Evolutionary conservation across 179 eudicot species (phyloP).

Genomic region (Vitellaria paradoxa): DNA sequence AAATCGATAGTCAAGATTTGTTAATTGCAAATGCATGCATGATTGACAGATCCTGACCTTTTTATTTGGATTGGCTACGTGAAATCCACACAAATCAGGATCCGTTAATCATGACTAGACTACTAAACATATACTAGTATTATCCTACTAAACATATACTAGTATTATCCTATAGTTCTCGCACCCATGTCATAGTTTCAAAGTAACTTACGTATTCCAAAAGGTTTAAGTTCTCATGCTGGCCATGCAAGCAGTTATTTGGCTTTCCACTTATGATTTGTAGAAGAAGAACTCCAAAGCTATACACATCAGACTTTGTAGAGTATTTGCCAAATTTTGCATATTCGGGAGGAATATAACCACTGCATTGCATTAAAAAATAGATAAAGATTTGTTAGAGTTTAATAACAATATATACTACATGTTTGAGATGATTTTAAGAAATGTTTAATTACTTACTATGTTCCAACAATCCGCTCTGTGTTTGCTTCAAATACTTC

Average conservation of each 20-base stretch:
- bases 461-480: conserved; percentile 22
- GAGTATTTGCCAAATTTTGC: conserved; percentile 25
- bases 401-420: not conserved
- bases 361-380: conserved; percentile 14
- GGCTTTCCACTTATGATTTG: conserved; percentile 28
- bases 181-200: too few species aligned
- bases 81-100: too few species aligned
- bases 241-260: conserved; percentile 9
- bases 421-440: not conserved
- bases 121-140: too few species aligned
- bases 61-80: too few species aligned
- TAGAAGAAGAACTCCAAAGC: conserved; percentile 26
- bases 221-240: conserved; percentile 14
- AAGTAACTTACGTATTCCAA: conserved; percentile 10
- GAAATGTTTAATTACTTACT: conserved; percentile 16
- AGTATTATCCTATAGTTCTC: too few species aligned
- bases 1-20: too few species aligned
- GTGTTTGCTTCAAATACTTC: conserved; percentile 24
- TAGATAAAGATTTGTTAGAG: not conserved
- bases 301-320: conserved; percentile 23
- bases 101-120: too few species aligned
- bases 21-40: too few species aligned
- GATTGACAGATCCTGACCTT: too few species aligned
- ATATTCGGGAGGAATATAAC: conserved; percentile 27
- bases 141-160: too few species aligned